These are phyloP conservation scores for Eremochloa ophiuroides DNA, from an alignment of 176 grass and related monocot genomes.

Conservation along the genomic window DNA sequence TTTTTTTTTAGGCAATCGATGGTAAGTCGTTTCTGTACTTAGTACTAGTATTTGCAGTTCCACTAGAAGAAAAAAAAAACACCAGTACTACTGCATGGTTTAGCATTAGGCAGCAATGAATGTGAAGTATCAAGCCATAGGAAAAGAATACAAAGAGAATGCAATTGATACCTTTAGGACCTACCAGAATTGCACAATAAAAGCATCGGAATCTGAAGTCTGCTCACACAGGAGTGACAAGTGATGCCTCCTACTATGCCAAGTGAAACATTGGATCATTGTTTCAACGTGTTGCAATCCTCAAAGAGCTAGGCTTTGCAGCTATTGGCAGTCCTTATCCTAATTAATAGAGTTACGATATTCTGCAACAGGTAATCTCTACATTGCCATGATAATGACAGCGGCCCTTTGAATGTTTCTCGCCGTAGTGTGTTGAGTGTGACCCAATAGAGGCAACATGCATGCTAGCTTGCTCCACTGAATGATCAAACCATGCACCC, in stretches of 20 bases:
- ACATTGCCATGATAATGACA: constrained; percentile 21
- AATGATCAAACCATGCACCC: not conserved
- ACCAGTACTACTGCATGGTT: not conserved
- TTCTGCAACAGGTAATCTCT: constrained; percentile 3
- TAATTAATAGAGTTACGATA: not conserved
- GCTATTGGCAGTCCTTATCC: constrained; percentile 24
- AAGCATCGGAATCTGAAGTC: not conserved
- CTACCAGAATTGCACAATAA: not conserved
- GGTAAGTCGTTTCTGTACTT: no score
- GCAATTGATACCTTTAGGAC: not conserved
- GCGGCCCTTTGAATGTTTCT: not conserved
- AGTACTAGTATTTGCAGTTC: no score
- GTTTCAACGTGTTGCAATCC: not conserved
- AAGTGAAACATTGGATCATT: constrained; percentile 4
- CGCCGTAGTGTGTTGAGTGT: not conserved
- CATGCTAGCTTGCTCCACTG: not conserved
- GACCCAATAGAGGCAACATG: not conserved
- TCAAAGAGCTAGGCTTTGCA: not conserved
- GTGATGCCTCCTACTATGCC: not conserved
- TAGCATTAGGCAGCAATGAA: not conserved
- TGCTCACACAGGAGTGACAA: not conserved
- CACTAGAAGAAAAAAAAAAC: not conserved
- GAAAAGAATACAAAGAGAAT: not conserved
- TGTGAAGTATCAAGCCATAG: not conserved
- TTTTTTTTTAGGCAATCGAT: no score